Base-by-base conservation (phyloP, 768 basidiomycete genomes). In the Multifurca ochricompacta region DNA sequence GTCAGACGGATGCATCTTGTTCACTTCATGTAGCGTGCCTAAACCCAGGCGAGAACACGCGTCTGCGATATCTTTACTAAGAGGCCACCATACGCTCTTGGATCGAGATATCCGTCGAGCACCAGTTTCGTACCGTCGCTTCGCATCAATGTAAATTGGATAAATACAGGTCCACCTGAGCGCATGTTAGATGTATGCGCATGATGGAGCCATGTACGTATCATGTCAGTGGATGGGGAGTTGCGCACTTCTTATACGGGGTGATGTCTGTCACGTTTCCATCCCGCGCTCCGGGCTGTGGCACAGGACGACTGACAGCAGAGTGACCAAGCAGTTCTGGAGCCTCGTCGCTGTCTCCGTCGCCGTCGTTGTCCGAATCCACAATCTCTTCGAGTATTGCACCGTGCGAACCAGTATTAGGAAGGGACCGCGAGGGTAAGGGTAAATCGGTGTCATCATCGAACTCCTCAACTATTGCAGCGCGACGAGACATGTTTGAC, bases 141-240 rank as follows among this genome's bases (percentile, higher is more conserved):
- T 96, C 32, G 94, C 93, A 69, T 98, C 95, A 53, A 98, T 80
- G 70, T 97, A 97, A 65, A 97, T 87, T 5, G 95, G 95, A 68
- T 98, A 99, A 65, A 98, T 82, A 63, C 89, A 90, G 41, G 91
- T 85, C 94, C 94, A 96, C 63, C 93, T 96, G 64, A 13, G 50
- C 55, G 40, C 28, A 48, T 30, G 50, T 47, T 51, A 59, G 53
- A 54, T 46, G 30, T 36, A n/a, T n/a, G 19, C 10, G 41, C n/a
- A 51, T 37, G 21, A 44, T 37, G n/a, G 35, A 54, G 61, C 54
- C 27, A 28, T 44, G 34, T 36, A 28, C 41, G 42, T 49, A 58
- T 44, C 49, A 28, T 35, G 43, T 51, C 35, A 36, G 25, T 35
- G 53, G 50, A 54, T 34, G 32, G 25, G 18, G 61, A 25, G 45